phyloP scores from a whole-genome alignment of 352 stramenopile species.

The Phytopythium sindhum region DNA sequence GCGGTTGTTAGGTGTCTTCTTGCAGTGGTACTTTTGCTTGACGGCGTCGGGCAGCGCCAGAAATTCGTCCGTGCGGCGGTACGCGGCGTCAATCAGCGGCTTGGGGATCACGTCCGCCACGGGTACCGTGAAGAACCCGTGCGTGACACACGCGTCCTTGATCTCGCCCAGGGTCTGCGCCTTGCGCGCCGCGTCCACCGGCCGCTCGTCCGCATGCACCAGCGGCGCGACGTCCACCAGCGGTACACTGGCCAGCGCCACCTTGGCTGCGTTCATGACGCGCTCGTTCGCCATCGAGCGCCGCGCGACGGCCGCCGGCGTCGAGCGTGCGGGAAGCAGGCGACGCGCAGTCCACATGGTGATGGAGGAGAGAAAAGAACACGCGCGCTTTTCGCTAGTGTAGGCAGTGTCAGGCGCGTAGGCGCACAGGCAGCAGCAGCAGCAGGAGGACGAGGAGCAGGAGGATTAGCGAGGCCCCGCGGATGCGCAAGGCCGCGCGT shows the following conservation, averaged over 20 bases:
- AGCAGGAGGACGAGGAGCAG: too few relatives aligned
- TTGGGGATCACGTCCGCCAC: constrained; percentile 48
- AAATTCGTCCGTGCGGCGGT: constrained; percentile 67
- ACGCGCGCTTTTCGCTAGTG: not conserved
- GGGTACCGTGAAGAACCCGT: constrained; percentile 81
- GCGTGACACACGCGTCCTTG: constrained; percentile 48
- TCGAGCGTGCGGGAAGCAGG: not conserved
- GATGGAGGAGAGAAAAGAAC: not conserved
- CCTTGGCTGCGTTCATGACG: constrained; percentile 50
- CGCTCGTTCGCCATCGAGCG: constrained; percentile 5
- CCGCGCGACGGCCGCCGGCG: not conserved
- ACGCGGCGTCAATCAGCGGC: constrained; percentile 49
- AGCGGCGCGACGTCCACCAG: constrained; percentile 69
- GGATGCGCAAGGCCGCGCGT: too few relatives aligned
- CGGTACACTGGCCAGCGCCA: constrained; percentile 47
- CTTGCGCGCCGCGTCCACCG: constrained; percentile 25
- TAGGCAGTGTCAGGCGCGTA: too few relatives aligned
- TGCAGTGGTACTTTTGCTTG: constrained; percentile 79
- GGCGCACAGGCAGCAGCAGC: too few relatives aligned
- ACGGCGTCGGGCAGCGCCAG: constrained; percentile 50
- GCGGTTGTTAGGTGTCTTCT: constrained; percentile 64
- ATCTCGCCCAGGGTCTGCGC: constrained; percentile 51
- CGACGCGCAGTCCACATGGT: constrained; percentile 14
- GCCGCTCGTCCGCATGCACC: constrained; percentile 20
- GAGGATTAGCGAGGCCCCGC: too few relatives aligned